These are phyloP conservation scores for Penicillium capsulatum DNA, from an alignment of 2,329 filamentous ascomycete genomes.

Conservation along the genomic window DNA sequence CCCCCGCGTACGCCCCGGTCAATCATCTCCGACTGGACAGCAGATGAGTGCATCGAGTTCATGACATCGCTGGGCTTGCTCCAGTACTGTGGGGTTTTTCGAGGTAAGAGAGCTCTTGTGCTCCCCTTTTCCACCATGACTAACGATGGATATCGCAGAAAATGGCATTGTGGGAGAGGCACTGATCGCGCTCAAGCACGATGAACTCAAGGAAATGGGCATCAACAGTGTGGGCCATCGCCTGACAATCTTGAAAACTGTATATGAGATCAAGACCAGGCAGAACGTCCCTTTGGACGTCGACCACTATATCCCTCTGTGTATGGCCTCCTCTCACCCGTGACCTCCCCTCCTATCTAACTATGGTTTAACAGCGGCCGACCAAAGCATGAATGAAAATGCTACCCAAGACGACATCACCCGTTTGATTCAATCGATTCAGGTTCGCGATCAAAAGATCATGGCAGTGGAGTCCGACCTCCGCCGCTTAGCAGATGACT, in stretches of 20 bases:
- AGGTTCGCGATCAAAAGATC: constrained; percentile 86
- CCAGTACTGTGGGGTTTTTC: constrained; percentile 77
- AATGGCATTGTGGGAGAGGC: constrained; percentile 94
- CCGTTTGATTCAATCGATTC: constrained; percentile 82
- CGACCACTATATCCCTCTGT: constrained; percentile 88
- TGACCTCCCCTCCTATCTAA: constrained; percentile 10
- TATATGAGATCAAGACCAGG: constrained; percentile 93
- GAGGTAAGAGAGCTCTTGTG: constrained; percentile 59
- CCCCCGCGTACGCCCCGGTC: constrained; percentile 53
- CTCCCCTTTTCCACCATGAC: neutral
- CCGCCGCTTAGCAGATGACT: constrained; percentile 79
- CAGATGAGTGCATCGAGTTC: constrained; percentile 87
- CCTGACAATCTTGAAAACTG: constrained; percentile 88
- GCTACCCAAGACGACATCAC: constrained; percentile 92
- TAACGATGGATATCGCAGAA: constrained; percentile 53
- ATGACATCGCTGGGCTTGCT: constrained; percentile 71
- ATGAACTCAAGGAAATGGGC: constrained; percentile 93
- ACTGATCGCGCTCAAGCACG: constrained; percentile 79
- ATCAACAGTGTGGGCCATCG: constrained; percentile 90
- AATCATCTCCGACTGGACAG: constrained; percentile 60
- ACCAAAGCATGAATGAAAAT: constrained; percentile 79
- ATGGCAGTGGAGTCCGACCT: constrained; percentile 77
- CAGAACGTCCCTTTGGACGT: constrained; percentile 87
- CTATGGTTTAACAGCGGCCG: constrained; percentile 63
- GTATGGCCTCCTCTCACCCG: constrained; percentile 53